Evolutionary conservation across 371 early-diverging fungal genomes (phyloP).

Genomic region (Zancudomyces culisetae): DNA sequence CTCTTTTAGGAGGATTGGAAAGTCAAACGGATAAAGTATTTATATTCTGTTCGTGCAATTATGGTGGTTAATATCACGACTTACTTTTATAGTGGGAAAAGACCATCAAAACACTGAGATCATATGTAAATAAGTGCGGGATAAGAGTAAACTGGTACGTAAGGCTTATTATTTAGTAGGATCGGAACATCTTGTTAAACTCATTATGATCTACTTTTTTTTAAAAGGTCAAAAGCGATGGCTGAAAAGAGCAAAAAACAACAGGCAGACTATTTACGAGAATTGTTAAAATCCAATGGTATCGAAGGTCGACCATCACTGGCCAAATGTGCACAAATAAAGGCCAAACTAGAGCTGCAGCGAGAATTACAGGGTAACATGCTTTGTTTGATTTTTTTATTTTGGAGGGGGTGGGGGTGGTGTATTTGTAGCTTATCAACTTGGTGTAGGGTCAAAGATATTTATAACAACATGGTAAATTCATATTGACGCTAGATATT

Average conservation of each 20-base stretch:
- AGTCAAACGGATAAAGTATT: not conserved
- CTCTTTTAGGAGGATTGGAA: not conserved
- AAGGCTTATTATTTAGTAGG: not conserved
- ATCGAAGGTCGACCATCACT: slow-evolving; percentile 23
- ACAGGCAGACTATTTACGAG: slow-evolving; percentile 17
- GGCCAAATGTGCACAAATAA: slow-evolving; percentile 20
- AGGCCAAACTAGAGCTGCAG: slow-evolving; percentile 20
- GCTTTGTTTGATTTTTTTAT: not conserved
- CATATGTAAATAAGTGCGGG: slow-evolving; percentile 19
- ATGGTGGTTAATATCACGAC: not conserved
- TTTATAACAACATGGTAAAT: too few species aligned
- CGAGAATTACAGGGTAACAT: slow-evolving; percentile 15
- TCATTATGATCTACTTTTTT: not conserved
- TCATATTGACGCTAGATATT: too few species aligned
- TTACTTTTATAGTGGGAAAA: not conserved
- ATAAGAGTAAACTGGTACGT: slow-evolving; percentile 16
- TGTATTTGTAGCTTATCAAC: too few species aligned
- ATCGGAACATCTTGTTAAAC: not conserved
- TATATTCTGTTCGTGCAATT: not conserved
- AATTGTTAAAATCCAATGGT: slow-evolving; percentile 10
- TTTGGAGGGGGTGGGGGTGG: too few species aligned
- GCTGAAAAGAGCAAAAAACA: slow-evolving; percentile 11
- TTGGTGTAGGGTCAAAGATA: too few species aligned
- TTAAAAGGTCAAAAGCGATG: slow-evolving; percentile 12
- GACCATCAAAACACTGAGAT: slow-evolving; percentile 12